A percentile compares a stretch with the other conserved stretches of the same genome.
phyloP scores from a whole-genome alignment of 2,329 filamentous ascomycete species.

The Dryadomyces sulphureus region DNA sequence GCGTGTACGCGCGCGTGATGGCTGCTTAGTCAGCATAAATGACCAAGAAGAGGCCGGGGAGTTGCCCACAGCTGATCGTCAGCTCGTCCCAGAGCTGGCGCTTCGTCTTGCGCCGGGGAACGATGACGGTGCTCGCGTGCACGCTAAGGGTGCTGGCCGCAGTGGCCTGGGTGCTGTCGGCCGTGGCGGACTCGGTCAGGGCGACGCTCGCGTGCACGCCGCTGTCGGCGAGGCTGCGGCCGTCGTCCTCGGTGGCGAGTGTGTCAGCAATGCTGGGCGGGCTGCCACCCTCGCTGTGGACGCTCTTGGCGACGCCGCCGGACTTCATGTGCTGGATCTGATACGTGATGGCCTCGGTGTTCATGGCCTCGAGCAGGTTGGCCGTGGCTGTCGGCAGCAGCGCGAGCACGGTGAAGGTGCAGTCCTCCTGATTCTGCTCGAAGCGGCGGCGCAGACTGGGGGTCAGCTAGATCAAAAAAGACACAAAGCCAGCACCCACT shows the following conservation, averaged over 20 bases:
- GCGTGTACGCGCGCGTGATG: slow-evolving; percentile 77
- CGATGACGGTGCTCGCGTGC: too few relatives aligned
- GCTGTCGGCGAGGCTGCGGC: slow-evolving; percentile 59
- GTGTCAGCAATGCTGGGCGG: slow-evolving; percentile 49
- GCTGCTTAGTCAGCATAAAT: slow-evolving; percentile 33
- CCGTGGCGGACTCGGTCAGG: slow-evolving; percentile 26
- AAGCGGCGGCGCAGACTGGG: slow-evolving; percentile 84
- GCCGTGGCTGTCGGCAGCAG: slow-evolving; percentile 83
- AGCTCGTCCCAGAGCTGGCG: slow-evolving; percentile 94
- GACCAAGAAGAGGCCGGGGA: background rate
- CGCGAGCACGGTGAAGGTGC: slow-evolving; percentile 93
- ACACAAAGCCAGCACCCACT: slow-evolving; percentile 38
- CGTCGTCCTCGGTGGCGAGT: slow-evolving; percentile 71
- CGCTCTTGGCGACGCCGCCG: slow-evolving; percentile 30
- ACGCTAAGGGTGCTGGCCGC: too few relatives aligned
- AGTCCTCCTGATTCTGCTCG: slow-evolving; percentile 98
- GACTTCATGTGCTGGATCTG: slow-evolving; percentile 89
- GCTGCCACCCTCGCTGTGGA: slow-evolving; percentile 29
- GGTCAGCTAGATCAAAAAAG: slow-evolving; percentile 2
- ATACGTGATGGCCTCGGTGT: slow-evolving; percentile 83
- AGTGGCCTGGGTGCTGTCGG: background rate
- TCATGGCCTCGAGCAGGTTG: slow-evolving; percentile 73
- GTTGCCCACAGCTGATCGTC: slow-evolving; percentile 72
- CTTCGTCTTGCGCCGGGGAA: slow-evolving; percentile 55
- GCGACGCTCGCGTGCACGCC: slow-evolving; percentile 65